Conservation (phyloP, 768 basidiomycete genomes). For the Cytidiella melzeri region DNA sequence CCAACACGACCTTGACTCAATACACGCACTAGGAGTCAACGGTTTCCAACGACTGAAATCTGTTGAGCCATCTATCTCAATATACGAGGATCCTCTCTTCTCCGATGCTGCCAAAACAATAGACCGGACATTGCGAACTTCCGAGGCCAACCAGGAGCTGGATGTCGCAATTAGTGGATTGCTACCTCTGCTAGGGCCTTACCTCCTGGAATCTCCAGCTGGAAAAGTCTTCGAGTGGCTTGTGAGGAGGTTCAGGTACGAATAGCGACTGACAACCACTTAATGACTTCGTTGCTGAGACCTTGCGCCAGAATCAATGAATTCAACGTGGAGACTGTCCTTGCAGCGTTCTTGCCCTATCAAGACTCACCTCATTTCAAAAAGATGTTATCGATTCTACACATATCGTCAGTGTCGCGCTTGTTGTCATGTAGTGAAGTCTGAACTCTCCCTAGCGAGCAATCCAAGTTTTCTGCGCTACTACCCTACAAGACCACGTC, state of each 20-base stretch:
- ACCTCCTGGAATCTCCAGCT: constrained; percentile 74
- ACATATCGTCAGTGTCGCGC: constrained; percentile 50
- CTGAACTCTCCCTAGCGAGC: constrained; percentile 36
- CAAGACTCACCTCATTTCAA: constrained; percentile 93
- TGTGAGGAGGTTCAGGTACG: constrained; percentile 82
- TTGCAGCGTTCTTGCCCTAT: constrained; percentile 87
- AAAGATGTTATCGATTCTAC: constrained; percentile 85
- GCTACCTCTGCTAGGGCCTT: constrained; percentile 67
- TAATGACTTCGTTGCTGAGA: not conserved
- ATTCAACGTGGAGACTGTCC: constrained; percentile 77
- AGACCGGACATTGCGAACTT: constrained; percentile 73
- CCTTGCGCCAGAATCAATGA: constrained; percentile 67
- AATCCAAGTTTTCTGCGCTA: constrained; percentile 63
- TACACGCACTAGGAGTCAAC: constrained; percentile 75
- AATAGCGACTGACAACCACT: too few relatives aligned
- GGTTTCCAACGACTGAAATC: constrained; percentile 67
- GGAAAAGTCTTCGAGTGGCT: constrained; percentile 92
- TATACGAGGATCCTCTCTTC: constrained; percentile 70
- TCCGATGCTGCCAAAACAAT: constrained; percentile 66
- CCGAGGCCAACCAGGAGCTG: constrained; percentile 57
- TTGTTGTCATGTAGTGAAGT: not conserved
- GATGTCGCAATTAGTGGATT: constrained; percentile 56
- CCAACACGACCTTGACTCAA: constrained; percentile 80
- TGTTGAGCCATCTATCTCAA: constrained; percentile 50
- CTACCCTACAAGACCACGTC: constrained; percentile 71